phyloP scores from a whole-genome alignment of 768 basidiomycete genomes.

The Mycena polygramma region DNA sequence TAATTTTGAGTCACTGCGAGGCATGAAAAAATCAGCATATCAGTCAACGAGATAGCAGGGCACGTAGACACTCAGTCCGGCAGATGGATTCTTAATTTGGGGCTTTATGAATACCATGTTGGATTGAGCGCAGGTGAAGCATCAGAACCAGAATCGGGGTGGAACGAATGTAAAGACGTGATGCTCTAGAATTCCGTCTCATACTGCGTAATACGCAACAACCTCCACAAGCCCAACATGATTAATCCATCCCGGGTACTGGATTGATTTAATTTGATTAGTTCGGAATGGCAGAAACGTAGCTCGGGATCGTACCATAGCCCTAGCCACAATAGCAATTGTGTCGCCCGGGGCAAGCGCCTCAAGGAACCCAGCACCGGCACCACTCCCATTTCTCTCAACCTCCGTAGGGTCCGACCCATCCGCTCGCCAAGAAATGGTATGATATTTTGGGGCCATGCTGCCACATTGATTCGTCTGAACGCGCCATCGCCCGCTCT shows the following conservation, averaged over 20 bases:
- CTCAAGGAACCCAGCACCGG: constrained; percentile 21
- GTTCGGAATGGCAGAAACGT: neutral
- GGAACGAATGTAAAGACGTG: too few species aligned
- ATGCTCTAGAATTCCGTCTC: neutral
- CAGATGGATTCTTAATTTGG: too few species aligned
- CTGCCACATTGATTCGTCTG: constrained; percentile 21
- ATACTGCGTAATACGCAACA: constrained; percentile 21
- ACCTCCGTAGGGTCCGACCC: neutral
- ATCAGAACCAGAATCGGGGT: too few species aligned
- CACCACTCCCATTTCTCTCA: constrained; percentile 12
- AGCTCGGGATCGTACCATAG: neutral
- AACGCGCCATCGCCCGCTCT: constrained; percentile 8
- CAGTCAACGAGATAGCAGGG: too few species aligned
- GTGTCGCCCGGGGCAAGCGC: constrained; percentile 3
- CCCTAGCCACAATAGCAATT: constrained; percentile 15
- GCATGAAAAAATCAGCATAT: too few species aligned
- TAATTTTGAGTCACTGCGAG: too few species aligned
- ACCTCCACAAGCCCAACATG: neutral
- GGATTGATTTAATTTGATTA: neutral
- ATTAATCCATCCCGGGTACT: constrained; percentile 25
- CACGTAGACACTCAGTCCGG: too few species aligned
- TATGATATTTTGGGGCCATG: neutral
- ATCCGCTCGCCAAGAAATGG: constrained; percentile 1
- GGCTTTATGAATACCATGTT: too few species aligned
- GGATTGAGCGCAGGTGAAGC: too few species aligned